phyloP scores from a whole-genome alignment of 306 rosid species.

The Vicia faba region DNA sequence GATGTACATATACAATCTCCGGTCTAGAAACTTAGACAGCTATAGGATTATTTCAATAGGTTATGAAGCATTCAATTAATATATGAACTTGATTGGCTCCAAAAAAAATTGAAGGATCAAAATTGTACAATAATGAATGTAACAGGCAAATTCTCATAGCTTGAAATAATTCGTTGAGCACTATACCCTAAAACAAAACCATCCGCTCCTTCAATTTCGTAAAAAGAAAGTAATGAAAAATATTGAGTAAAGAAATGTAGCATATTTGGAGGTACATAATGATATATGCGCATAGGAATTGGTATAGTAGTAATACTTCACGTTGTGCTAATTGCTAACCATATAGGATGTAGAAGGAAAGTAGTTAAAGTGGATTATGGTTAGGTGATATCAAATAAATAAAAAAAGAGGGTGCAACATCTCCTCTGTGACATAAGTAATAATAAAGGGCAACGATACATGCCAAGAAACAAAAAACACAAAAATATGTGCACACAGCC shows the following conservation, averaged over 20 bases:
- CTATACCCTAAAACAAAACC: conserved; percentile 6
- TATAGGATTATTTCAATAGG: conserved; percentile 20
- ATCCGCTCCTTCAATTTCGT: neutral
- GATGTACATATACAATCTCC: conserved; percentile 24
- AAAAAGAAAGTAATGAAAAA: conserved; percentile 1
- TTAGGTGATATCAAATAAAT: conserved; percentile 1
- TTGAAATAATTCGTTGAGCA: conserved; percentile 11
- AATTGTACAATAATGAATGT: neutral
- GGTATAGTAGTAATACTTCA: conserved; percentile 2
- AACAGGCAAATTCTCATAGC: conserved; percentile 7
- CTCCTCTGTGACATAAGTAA: conserved; percentile 2
- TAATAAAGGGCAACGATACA: conserved; percentile 2
- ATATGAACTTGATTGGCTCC: neutral
- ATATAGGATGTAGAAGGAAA: conserved; percentile 2
- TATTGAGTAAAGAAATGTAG: neutral
- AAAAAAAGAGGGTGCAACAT: neutral
- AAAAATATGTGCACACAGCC: neutral
- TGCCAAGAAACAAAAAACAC: conserved; percentile 4
- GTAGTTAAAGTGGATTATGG: neutral
- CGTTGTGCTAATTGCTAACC: neutral
- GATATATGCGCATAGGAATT: neutral
- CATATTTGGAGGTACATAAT: conserved; percentile 3
- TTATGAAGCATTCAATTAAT: conserved; percentile 6
- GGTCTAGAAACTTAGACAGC: conserved; percentile 29
- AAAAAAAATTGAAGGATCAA: neutral